phyloP scores from a whole-genome alignment of 2,329 filamentous ascomycete genomes.

The Aspergillus niger region DNA sequence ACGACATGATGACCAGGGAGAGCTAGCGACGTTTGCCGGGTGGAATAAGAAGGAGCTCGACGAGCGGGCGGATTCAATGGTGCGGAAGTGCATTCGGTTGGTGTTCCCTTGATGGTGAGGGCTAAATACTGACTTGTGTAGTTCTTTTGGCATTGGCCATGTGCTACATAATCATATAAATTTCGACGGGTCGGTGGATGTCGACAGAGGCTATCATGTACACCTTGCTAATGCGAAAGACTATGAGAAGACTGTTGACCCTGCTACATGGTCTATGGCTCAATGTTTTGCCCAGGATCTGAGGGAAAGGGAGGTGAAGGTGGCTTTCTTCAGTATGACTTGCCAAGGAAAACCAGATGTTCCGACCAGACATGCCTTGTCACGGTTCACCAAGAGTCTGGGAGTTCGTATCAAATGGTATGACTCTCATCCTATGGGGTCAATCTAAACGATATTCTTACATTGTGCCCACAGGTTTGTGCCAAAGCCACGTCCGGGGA shows the following conservation, averaged over 20 bases:
- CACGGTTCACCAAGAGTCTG: slow-evolving; percentile 66
- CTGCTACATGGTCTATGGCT: slow-evolving; percentile 63
- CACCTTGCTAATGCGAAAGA: slow-evolving; percentile 57
- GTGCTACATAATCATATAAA: slow-evolving; percentile 65
- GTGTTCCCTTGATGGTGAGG: background rate
- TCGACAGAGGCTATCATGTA: slow-evolving; percentile 64
- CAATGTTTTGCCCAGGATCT: slow-evolving; percentile 63
- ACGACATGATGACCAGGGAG: slow-evolving; percentile 1
- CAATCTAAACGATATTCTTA: background rate
- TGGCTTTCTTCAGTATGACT: slow-evolving; percentile 75
- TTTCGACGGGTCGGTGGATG: slow-evolving; percentile 66
- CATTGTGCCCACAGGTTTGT: slow-evolving; percentile 53
- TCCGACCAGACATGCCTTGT: slow-evolving; percentile 72
- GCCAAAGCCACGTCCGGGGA: slow-evolving; percentile 72
- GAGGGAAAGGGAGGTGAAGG: slow-evolving; percentile 62
- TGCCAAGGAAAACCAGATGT: slow-evolving; percentile 75
- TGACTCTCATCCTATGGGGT: slow-evolving; percentile 29
- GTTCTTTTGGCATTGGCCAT: slow-evolving; percentile 70
- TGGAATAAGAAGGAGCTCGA: slow-evolving; percentile 63
- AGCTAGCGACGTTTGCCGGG: slow-evolving; percentile 27
- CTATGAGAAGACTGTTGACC: slow-evolving; percentile 61
- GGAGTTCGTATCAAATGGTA: slow-evolving; percentile 72
- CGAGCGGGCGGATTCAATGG: slow-evolving; percentile 77
- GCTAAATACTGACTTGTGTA: slow-evolving; percentile 30
- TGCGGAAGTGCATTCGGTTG: slow-evolving; percentile 70